Evolutionary conservation across 371 early-diverging fungal species (phyloP), one percentile per base, ranked within the genome.

Genomic region (Chytridium lagenaria): DNA sequence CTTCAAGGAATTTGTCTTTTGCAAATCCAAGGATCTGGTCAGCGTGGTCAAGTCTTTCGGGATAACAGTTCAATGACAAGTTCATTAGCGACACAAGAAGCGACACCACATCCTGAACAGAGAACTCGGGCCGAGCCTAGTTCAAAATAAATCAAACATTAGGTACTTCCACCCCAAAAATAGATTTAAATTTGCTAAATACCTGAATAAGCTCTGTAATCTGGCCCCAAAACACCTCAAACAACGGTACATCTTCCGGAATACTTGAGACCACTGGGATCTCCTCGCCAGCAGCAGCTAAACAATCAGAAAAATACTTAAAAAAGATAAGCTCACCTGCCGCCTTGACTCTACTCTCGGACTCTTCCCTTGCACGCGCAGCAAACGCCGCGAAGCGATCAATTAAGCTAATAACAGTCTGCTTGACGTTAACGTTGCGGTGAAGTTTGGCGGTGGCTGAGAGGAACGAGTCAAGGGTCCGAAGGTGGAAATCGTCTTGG

Each of bases 141-240:
- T 64, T 12, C 23, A n/a, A n/a, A n/a, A n/a, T n/a, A n/a, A n/a
- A n/a, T n/a, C n/a, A n/a, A n/a, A n/a, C 68, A 26, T 51, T 30
- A 28, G 34, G 34, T 23, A 52, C 26, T 19, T n/a, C 7, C 34
- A 37, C 34, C 71, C 0, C 34, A 69, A 59, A 37, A 50, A 31
- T 28, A 31, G 0, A 16, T 52, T n/a, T n/a, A n/a, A n/a, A n/a
- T n/a, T n/a, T n/a, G n/a, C n/a, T n/a, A n/a, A n/a, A 34, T 84
- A 93, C 92, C 85, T 92, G 91, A 51, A 98, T 91, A 12, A 97
- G 86, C 51, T 92, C 92, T 49, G 92, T 90, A 72, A 98, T 92
- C 79, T 96, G 94, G 19, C 81, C 85, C 98, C 98, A 98, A 78
- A 98, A 97, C 49, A 95, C 92, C 66, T 92, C 93, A 83, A 98